These are phyloP conservation scores for Torrubiella hemipterigena DNA, from an alignment of 2,329 filamentous ascomycete genomes.

Conservation along the genomic window DNA sequence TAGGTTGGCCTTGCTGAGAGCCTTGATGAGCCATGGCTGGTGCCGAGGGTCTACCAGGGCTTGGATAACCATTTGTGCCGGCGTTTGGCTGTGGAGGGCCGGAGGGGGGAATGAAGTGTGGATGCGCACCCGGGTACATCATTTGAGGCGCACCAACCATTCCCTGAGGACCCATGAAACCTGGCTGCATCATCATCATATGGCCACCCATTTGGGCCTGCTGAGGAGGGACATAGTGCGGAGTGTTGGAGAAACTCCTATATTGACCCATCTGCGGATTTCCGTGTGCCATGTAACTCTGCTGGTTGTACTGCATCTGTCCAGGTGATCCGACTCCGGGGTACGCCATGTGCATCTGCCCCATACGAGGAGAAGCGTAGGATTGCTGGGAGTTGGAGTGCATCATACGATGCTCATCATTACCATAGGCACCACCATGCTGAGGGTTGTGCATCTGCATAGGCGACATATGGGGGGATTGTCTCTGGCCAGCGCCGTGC, in stretches of 20 bases:
- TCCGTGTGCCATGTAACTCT: constrained; percentile 57
- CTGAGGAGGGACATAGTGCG: constrained; percentile 61
- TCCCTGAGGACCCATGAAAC: constrained; percentile 66
- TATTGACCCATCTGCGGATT: constrained; percentile 59
- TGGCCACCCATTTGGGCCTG: constrained; percentile 58
- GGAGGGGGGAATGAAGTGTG: constrained; percentile 51
- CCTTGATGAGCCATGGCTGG: constrained; percentile 93
- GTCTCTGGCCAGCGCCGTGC: constrained; percentile 54
- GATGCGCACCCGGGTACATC: constrained; percentile 63
- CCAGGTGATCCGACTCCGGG: constrained; percentile 56
- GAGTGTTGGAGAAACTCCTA: constrained; percentile 58
- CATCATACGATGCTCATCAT: constrained; percentile 83
- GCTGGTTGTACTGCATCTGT: constrained; percentile 60
- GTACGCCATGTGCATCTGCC: constrained; percentile 58
- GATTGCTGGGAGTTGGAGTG: constrained; percentile 73
- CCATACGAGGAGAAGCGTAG: constrained; percentile 72
- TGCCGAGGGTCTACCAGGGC: constrained; percentile 65
- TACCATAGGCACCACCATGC: constrained; percentile 56
- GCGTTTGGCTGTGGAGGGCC: constrained; percentile 47
- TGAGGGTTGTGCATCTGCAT: constrained; percentile 68
- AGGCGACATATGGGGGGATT: constrained; percentile 63
- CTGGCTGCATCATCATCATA: constrained; percentile 75
- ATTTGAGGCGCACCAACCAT: constrained; percentile 62
- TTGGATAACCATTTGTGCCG: constrained; percentile 71
- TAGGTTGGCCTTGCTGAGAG: constrained; percentile 78